These are phyloP conservation scores for Vishniacozyma victoriae DNA, from an alignment of 768 basidiomycete species.

Conservation along the genomic window DNA sequence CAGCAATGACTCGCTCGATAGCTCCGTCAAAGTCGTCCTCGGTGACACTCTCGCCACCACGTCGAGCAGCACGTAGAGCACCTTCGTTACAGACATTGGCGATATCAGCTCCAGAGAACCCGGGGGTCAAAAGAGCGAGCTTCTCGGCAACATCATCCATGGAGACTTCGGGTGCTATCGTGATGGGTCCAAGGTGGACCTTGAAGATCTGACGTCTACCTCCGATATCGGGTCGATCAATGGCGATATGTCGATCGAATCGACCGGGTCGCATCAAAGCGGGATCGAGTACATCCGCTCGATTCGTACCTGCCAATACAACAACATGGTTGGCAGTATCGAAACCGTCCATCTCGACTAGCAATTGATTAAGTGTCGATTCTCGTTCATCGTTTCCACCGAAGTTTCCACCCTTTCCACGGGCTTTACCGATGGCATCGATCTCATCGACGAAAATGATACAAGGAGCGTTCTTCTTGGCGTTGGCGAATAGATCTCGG, in stretches of 20 bases:
- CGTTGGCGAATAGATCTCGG: conserved; percentile 92
- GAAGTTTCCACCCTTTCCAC: conserved; percentile 68
- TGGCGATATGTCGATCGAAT: conserved; percentile 92
- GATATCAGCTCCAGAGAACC: conserved; percentile 97
- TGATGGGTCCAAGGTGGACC: conserved; percentile 82
- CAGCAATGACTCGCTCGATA: conserved; percentile 96
- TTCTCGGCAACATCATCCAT: conserved; percentile 67
- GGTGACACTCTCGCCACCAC: conserved; percentile 67
- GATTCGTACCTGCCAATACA: conserved; percentile 91
- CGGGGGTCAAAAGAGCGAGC: conserved; percentile 90
- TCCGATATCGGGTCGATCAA: conserved; percentile 89
- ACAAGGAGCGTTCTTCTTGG: conserved; percentile 94
- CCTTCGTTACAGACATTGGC: conserved; percentile 99
- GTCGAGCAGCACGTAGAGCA: conserved; percentile 87
- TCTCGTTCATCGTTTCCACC: conserved; percentile 98
- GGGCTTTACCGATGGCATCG: conserved; percentile 94
- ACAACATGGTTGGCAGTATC: conserved; percentile 95
- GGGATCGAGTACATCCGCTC: conserved; percentile 90
- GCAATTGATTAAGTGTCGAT: conserved; percentile 90
- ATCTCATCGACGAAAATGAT: conserved; percentile 99
- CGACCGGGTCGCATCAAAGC: conserved; percentile 96
- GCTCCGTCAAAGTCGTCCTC: conserved; percentile 91
- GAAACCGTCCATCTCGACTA: conserved; percentile 99
- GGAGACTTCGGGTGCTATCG: conserved; percentile 52
- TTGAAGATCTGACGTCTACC: conserved; percentile 90